phyloP scores from a whole-genome alignment of 2,329 filamentous ascomycete genomes.

The Fonsecaea nubica region DNA sequence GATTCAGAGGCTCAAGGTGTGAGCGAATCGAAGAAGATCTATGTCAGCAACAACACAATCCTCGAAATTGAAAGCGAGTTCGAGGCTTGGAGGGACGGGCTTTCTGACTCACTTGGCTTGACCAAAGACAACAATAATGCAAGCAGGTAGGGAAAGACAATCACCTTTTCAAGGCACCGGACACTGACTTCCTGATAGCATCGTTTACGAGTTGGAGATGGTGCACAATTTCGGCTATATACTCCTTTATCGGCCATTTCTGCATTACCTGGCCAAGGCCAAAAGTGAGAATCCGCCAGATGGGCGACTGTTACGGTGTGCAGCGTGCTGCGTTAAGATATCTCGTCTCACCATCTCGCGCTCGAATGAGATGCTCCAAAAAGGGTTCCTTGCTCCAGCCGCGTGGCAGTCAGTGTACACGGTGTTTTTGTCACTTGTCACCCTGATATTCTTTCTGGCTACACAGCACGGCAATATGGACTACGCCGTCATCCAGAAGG shows the following conservation, averaged over 20 bases:
- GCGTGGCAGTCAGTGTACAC: constrained; percentile 36
- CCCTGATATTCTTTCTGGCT: constrained; percentile 32
- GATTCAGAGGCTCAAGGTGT: constrained; percentile 22
- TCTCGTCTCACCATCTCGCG: constrained; percentile 28
- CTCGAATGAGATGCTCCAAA: constrained; percentile 26
- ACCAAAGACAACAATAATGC: constrained; percentile 5
- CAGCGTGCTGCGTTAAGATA: constrained; percentile 31
- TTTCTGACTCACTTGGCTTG: constrained; percentile 22
- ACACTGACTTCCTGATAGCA: constrained; percentile 18
- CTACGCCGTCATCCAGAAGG: constrained; percentile 20
- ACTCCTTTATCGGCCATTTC: constrained; percentile 40
- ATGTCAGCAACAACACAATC: constrained; percentile 26
- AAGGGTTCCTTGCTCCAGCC: constrained; percentile 32
- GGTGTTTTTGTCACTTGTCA: constrained; percentile 32
- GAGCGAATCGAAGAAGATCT: constrained; percentile 23
- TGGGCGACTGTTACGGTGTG: constrained; percentile 26
- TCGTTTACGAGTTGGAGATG: constrained; percentile 34
- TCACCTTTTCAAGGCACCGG: background rate
- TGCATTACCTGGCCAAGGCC: constrained; percentile 37
- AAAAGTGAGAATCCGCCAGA: constrained; percentile 23
- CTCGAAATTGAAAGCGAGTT: constrained; percentile 32
- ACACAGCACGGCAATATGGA: constrained; percentile 29
- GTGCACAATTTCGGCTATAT: constrained; percentile 38
- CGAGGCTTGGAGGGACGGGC: constrained; percentile 27
- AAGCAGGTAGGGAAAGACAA: constrained; percentile 24